These are phyloP conservation scores for Olyra latifolia DNA, from an alignment of 176 grass and related monocot species.

Conservation along the genomic window DNA sequence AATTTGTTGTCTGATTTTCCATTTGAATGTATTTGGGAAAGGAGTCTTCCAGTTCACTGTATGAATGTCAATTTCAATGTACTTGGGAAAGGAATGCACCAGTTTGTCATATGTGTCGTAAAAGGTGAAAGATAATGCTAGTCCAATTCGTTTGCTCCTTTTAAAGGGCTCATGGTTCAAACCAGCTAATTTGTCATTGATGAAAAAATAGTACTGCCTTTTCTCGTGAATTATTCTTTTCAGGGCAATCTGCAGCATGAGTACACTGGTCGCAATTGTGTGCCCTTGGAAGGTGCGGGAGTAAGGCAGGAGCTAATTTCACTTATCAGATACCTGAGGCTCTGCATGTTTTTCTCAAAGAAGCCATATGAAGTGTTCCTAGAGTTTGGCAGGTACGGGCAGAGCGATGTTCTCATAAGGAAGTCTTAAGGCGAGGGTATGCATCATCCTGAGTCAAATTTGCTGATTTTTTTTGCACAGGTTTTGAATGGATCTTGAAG, in stretches of 20 bases:
- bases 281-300: slow-evolving; percentile 50
- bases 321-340: slow-evolving; percentile 58
- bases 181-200: not conserved
- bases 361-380: slow-evolving; percentile 65
- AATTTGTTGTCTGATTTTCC: not conserved
- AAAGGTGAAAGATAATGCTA: not conserved
- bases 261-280: slow-evolving; percentile 43
- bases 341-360: slow-evolving; percentile 79
- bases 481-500: not conserved
- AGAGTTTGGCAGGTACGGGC: slow-evolving; percentile 51
- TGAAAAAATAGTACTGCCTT: not conserved
- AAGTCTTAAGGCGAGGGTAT: slow-evolving; percentile 66
- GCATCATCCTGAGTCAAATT: not conserved
- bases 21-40: not conserved
- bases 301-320: slow-evolving; percentile 55
- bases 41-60: not conserved
- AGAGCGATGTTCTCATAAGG: slow-evolving; percentile 56
- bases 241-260: slow-evolving; percentile 70
- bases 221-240: not conserved
- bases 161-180: not conserved
- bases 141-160: not conserved
- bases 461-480: not conserved
- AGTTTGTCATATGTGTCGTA: not conserved
- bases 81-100: no score
- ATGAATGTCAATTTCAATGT: not conserved